phyloP scores from a whole-genome alignment of 176 grass and related monocot genomes.

The Tillandsia fasciculata region DNA sequence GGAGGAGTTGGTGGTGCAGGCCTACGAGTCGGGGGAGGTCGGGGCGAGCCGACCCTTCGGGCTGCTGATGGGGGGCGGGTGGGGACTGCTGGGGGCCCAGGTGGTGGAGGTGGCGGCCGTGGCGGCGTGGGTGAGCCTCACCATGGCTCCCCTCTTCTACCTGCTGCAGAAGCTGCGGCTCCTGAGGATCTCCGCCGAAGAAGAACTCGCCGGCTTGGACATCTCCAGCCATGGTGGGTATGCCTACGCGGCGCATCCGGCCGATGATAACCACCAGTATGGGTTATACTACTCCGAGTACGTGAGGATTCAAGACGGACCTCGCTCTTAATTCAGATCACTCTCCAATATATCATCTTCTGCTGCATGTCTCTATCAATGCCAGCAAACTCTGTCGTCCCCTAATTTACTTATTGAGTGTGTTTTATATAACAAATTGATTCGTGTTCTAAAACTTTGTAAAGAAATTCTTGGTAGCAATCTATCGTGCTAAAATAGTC shows the following conservation, averaged over 20 bases:
- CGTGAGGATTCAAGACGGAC: background rate
- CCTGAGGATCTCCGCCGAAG: constrained; percentile 12
- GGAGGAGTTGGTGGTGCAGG: constrained; percentile 20
- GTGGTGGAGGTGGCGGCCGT: constrained; percentile 10
- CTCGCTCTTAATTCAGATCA: background rate
- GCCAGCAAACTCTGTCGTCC: no score
- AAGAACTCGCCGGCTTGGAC: constrained; percentile 26
- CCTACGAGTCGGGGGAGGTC: constrained; percentile 14
- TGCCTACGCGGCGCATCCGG: constrained; percentile 16
- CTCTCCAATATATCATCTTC: no score
- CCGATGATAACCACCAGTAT: background rate
- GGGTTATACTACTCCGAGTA: constrained; percentile 11
- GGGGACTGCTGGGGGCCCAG: constrained; percentile 23
- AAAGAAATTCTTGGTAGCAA: no score
- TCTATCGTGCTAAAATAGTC: no score
- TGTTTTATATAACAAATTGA: no score
- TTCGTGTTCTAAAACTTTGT: no score
- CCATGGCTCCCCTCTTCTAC: constrained; percentile 31
- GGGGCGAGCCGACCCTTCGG: constrained; percentile 16
- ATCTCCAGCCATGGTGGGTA: constrained; percentile 26
- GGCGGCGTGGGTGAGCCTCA: constrained; percentile 22
- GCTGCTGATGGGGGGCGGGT: constrained; percentile 34
- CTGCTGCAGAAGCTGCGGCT: constrained; percentile 21
- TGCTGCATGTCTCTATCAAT: no score
- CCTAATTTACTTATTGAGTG: no score